Base-by-base conservation (phyloP, 2,329 filamentous ascomycete genomes). In the Ophidiomyces ophidiicola region DNA sequence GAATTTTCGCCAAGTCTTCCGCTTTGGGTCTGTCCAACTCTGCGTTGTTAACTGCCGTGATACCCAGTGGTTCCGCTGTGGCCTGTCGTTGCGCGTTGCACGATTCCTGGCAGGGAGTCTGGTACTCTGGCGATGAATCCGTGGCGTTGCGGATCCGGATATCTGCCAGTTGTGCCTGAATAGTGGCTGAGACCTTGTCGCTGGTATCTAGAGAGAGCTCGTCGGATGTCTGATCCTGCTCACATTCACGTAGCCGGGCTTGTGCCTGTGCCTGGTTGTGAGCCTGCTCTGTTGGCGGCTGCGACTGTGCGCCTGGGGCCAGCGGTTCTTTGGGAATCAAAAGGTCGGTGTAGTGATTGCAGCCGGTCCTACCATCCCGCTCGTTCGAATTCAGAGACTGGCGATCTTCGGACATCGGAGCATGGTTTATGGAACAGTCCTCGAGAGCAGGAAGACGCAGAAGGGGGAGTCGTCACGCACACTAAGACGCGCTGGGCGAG, bases 1-100 rank as follows among this genome's bases (percentile, higher is more conserved):
- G 46, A 32, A 57, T 50, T 14, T 43, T 42, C n/a, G 44, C 47
- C 43, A 56, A 12, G 8, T 32, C 14, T 15, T 12, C n/a, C 4
- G 21, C 7, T 10, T 10, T 28, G 25, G 25, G 25, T 28, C 25
- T 10, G 25, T 28, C 11, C 25, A 28, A 28, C 11, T n/a, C 14
- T 28, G 25, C 4, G 11, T 14, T 28, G 25, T 4, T 28, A 14
- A n/a, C n/a, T n/a, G n/a, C n/a, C n/a, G n/a, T n/a, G n/a, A n/a
- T n/a, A n/a, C n/a, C n/a, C n/a, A n/a, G 4, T 4, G 25, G 25
- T 10, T 10, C 3, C 11, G 25, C 4, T 28, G 25, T 11, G 5
- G 19, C 28, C n/a, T 19, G 18, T n/a, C 19, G 11, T 10, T 29
- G 8, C 10, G 29, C n/a, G 28, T 31, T 19, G 15, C 14, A 12